Percentiles rank a stretch among this genome's conserved stretches.
Evolutionary conservation across 2,329 filamentous ascomycete genomes (phyloP).

Genomic region (Fusarium devonianum): DNA sequence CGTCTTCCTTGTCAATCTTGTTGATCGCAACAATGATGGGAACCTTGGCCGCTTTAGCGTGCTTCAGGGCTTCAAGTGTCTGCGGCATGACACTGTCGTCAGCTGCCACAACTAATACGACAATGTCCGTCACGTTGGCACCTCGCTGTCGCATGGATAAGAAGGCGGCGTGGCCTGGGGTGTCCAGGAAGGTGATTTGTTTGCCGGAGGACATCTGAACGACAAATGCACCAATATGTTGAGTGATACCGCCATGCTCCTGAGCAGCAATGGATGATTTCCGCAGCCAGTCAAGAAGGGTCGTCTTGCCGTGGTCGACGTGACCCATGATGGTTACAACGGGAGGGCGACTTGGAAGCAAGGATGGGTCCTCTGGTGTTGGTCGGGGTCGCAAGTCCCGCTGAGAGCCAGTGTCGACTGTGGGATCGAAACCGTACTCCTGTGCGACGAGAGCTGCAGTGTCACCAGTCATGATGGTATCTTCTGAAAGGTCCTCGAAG

Average conservation of each 20-base stretch:
- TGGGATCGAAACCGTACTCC: slow-evolving; percentile 91
- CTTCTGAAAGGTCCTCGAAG: slow-evolving; percentile 83
- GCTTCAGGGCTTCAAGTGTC: slow-evolving; percentile 94
- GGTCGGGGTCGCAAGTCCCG: slow-evolving; percentile 78
- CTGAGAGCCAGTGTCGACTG: slow-evolving; percentile 70
- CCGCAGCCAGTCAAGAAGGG: slow-evolving; percentile 89
- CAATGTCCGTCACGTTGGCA: slow-evolving; percentile 95
- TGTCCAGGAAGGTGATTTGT: slow-evolving; percentile 95
- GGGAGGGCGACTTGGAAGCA: slow-evolving; percentile 78
- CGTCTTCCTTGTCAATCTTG: slow-evolving; percentile 90
- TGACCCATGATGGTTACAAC: slow-evolving; percentile 99
- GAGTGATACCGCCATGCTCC: slow-evolving; percentile 96
- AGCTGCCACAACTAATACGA: slow-evolving; percentile 92
- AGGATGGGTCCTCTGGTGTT: slow-evolving; percentile 69
- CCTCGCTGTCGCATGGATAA: slow-evolving; percentile 94
- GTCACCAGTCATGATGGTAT: slow-evolving; percentile 89
- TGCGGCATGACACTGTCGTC: slow-evolving; percentile 98
- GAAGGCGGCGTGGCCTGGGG: slow-evolving; percentile 95
- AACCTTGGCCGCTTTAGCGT: slow-evolving; percentile 84
- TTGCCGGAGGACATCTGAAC: slow-evolving; percentile 87
- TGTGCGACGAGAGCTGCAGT: slow-evolving; percentile 88
- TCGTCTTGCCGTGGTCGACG: slow-evolving; percentile 98
- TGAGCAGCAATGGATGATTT: slow-evolving; percentile 90
- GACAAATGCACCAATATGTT: slow-evolving; percentile 97
- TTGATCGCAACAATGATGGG: slow-evolving; percentile 98